Base-by-base conservation (phyloP, 768 basidiomycete genomes). In the Cystobasidium ongulense region DNA sequence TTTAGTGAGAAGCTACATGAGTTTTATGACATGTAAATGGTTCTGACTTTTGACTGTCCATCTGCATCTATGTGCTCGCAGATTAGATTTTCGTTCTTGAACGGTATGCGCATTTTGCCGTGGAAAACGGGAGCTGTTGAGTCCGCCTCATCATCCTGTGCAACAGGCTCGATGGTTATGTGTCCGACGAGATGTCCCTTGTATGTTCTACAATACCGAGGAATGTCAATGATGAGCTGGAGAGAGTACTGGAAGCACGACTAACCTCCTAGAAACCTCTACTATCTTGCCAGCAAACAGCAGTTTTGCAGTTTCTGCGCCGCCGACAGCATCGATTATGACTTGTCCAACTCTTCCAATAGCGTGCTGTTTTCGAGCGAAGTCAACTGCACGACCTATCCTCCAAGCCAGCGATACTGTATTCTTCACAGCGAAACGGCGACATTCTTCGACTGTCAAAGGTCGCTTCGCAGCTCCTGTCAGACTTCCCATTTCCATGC, bases 281-380 rank as follows among this genome's bases (percentile, higher is more conserved):
- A 85, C 77, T 29, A 88, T 86, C 80, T 89, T 89, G 17, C 88
- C 88, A 31, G 82, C 78, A 78, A 88, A 88, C 29, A 88, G 76
- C 78, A 83, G 77, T 76, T 82, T 76, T 21, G 46, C 73, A 23
- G 50, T 74, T 23, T 70, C 35, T 31, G 36, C 33, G 77, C 84
- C 75, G 81, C 79, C 80, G 68, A 81, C 80, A 2, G 79, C 76
- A 43, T 77, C 76, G 7, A 82, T 72, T 33, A 83, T 81, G 10
- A 80, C 79, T 5, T 75, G 25, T 2, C 81, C 78, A 13, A 83
- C 78, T 31, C 75, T 72, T 70, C 82, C 82, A 53, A 85, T 79
- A 70, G 82, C 81, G 63, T 83, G 86, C 61, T 80, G 64, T 29
- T n/a, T 27, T 35, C 35, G 29, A 43, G 46, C 63, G 15, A 39